These are phyloP conservation scores for Forsythia suspensa DNA, from an alignment of 257 asterid species.

Conservation along the genomic window DNA sequence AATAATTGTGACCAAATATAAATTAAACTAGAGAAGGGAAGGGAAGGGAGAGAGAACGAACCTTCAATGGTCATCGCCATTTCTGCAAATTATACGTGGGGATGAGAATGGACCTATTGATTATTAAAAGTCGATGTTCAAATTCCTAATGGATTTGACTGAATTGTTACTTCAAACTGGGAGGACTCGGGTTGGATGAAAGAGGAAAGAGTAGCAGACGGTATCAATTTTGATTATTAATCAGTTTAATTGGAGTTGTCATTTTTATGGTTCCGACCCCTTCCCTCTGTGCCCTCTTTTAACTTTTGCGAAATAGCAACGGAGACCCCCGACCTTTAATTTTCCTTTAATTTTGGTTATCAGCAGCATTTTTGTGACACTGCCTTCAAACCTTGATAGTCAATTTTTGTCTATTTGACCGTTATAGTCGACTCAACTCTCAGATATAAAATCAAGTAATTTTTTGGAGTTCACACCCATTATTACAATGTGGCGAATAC, in stretches of 20 bases:
- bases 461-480: no score
- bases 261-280: not conserved
- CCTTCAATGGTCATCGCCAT: constrained; percentile 95
- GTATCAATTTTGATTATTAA: no score
- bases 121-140: not conserved
- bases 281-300: not conserved
- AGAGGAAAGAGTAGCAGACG: not conserved
- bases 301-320: no score
- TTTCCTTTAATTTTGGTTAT: no score
- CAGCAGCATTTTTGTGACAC: no score
- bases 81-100: constrained; percentile 16
- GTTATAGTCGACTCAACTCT: no score
- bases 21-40: constrained; percentile 5
- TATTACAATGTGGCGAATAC: no score
- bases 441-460: no score
- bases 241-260: not conserved
- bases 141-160: not conserved
- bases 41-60: constrained; percentile 23
- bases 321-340: no score
- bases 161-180: not conserved
- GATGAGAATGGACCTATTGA: not conserved
- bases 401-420: no score
- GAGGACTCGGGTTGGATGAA: not conserved
- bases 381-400: no score
- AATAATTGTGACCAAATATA: not conserved